Base-by-base conservation (phyloP, 345 rosid genomes). In the Gossypium thurberi region DNA sequence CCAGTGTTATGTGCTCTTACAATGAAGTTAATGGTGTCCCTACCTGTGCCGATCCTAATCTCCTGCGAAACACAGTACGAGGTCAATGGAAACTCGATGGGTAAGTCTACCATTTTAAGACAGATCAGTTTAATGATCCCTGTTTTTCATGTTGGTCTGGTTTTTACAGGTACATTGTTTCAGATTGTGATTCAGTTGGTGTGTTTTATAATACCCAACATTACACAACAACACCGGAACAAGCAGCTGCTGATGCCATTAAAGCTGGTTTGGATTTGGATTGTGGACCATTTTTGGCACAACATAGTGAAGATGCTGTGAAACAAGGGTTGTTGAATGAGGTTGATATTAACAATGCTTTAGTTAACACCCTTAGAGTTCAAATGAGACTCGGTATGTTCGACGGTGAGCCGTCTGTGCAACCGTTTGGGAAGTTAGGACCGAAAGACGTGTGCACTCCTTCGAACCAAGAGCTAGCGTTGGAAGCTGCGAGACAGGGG, bases 371-470 rank as follows among this genome's bases (percentile, higher is more conserved):
- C 0, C 76, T 90, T 57, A 79, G 89, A 14, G 90, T 92, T 53
- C 94, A 91, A 79, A 95, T 95, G 96, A 87, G 99, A 79, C 82
- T 95, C 14, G 99, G 99, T 0, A 88, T 89, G 87, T 91, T 88
- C 65, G 90, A 95, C 10, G 98, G 98, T 0, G 85, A 85, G 70
- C 89, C 94, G 33, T 76, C 86, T 2, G 23, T 82, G 8, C 87
- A 86, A 11, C 85, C 84, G 0, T 89, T 80, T 25, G 96, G 94
- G 7, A 74, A 83, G 57, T 76, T 95, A 7, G 97, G 98, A 18
- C 82, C 91, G 0, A 84, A 84, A 23, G 88, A 91, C 11, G 89
- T 85, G 17, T 95, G 99, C 83, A 83, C 93, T 37, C 83, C 81
- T 40, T 86, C 86, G 60, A 92, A 95, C 78, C 85, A 89, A 66